These are phyloP conservation scores for Senna siamea DNA, from an alignment of 306 rosid genomes.

Conservation along the genomic window DNA sequence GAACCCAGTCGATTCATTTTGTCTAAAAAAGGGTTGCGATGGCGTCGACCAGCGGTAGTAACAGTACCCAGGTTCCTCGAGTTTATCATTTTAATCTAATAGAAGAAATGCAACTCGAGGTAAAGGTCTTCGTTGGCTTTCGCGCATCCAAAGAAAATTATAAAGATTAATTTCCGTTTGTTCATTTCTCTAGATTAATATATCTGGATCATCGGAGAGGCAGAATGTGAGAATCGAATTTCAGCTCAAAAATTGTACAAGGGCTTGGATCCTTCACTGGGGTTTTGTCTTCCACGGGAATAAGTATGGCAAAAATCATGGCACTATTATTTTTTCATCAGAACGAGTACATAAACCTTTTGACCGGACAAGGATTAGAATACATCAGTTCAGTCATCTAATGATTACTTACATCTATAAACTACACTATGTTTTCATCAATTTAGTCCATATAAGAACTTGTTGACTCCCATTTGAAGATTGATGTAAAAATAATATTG, in stretches of 20 bases:
- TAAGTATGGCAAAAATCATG: neutral
- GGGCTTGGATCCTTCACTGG: constrained; percentile 47
- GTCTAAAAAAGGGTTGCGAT: constrained; percentile 21
- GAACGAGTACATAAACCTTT: neutral
- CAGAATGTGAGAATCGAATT: constrained; percentile 38
- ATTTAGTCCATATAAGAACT: neutral
- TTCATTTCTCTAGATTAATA: constrained; percentile 34
- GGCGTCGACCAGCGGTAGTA: constrained; percentile 31
- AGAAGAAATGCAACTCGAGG: constrained; percentile 41
- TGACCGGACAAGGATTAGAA: neutral
- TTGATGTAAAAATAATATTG: neutral
- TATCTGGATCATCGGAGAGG: constrained; percentile 36
- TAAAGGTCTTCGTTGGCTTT: neutral
- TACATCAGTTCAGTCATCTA: neutral
- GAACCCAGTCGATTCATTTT: neutral
- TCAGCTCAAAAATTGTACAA: constrained; percentile 38
- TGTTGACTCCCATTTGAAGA: neutral
- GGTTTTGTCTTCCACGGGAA: constrained; percentile 39
- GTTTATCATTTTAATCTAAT: constrained; percentile 39
- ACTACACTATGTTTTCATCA: neutral
- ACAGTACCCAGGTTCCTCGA: constrained; percentile 14
- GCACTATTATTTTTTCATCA: neutral
- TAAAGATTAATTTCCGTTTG: neutral
- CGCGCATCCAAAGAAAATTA: neutral
- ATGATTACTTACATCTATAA: neutral